Evolutionary conservation across 306 rosid species (phyloP), one percentile per base, ranked within the genome.

Genomic region (Cicer judaicum): DNA sequence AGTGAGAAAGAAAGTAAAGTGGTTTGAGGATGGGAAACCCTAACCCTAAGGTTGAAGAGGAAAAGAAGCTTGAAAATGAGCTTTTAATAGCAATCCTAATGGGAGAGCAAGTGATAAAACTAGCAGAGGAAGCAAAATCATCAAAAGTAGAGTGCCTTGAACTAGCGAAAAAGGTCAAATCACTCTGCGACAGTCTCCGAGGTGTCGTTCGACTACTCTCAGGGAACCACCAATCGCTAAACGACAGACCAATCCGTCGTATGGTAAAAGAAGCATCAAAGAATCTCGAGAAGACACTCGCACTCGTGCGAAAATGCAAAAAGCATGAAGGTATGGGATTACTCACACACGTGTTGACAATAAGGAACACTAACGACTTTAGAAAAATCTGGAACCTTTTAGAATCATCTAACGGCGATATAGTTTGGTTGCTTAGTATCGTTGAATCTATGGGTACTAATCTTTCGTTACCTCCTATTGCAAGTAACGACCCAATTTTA

Each of bases 201-300:
- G 77, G 94, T 62, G 79, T 81, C 21, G 94, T 83, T 14, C 82
- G 91, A 1, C 65, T 79, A 10, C 71, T 86, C 41, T 52, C 92
- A 59, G 63, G 85, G n/a, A 34, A 84, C 38, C 88, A 78, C 29
- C 89, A 78, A 19, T 68, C 90, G 5, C 75, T 93, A 11, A 89
- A 93, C 88, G 94, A 91, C 12, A 85, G 82, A 0, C 97, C 98
- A 21, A 66, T 91, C 46, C 91, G 90, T 2, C 84, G 98, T 66
- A 87, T 93, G 76, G 84, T 85, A 0, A 85, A 84, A 1, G 92
- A 93, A 16, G 88, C 88, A 14, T 34, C 82, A 5, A 87, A 85
- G 72, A 91, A 81, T 66, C 86, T 93, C 8, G 97, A 88, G 0
- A 91, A 89, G 7, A 85, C 96, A 7, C 64, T 86, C 0, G 73